phyloP scores from a whole-genome alignment of 371 early-diverging fungal genomes.

The Choanephora cucurbitarum region DNA sequence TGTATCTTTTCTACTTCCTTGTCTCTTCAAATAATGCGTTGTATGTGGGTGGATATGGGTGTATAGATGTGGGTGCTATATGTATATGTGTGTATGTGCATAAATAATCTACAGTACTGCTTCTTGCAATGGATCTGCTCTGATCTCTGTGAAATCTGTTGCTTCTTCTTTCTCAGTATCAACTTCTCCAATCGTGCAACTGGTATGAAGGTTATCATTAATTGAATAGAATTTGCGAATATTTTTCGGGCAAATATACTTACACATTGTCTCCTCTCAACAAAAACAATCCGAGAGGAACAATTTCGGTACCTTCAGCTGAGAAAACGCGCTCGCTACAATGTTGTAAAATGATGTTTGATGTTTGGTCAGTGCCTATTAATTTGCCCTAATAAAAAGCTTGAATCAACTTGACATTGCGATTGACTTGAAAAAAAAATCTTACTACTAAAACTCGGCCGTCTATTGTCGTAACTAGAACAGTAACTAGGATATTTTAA shows the following conservation, averaged over 20 bases:
- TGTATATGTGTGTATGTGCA: background rate
- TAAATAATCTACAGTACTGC: constrained; percentile 17
- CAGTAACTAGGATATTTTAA: constrained; percentile 27
- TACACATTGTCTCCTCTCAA: constrained; percentile 83
- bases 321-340: constrained; percentile 81
- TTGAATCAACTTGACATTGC: background rate
- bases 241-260: constrained; percentile 16
- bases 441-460: constrained; percentile 66
- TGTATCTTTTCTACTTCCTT: too few species aligned
- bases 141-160: constrained; percentile 43
- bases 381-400: constrained; percentile 59
- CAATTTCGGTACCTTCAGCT: constrained; percentile 69
- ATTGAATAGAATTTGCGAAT: background rate
- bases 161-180: constrained; percentile 49
- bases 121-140: constrained; percentile 47
- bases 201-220: constrained; percentile 9
- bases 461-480: constrained; percentile 61
- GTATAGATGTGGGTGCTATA: background rate
- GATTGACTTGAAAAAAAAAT: background rate
- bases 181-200: constrained; percentile 49
- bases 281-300: constrained; percentile 74
- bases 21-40: too few species aligned
- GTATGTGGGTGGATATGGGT: too few species aligned
- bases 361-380: constrained; percentile 79
- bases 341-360: constrained; percentile 72